These are phyloP conservation scores for Calocybe cyanea DNA, from an alignment of 768 basidiomycete species.

Conservation along the genomic window DNA sequence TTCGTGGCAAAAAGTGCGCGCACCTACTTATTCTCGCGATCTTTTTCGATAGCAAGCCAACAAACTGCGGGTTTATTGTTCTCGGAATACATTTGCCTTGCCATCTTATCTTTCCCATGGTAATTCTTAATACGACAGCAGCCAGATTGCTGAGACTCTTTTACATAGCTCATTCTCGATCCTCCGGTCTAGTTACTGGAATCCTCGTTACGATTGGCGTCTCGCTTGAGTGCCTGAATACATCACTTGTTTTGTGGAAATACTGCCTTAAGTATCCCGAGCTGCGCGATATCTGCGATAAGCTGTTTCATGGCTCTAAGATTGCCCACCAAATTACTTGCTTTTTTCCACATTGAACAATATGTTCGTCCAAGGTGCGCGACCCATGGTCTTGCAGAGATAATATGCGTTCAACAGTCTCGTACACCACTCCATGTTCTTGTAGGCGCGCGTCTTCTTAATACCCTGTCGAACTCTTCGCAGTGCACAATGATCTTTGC, in stretches of 20 bases:
- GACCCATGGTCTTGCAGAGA: not conserved
- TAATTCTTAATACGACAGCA: too few relatives aligned
- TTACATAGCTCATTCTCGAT: conserved; percentile 45
- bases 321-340: conserved; percentile 47
- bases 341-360: conserved; percentile 53
- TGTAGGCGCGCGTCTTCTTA: conserved; percentile 42
- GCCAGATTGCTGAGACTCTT: too few relatives aligned
- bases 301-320: conserved; percentile 43
- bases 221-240: conserved; percentile 22
- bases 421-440: conserved; percentile 37
- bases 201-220: conserved; percentile 37
- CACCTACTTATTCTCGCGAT: not conserved
- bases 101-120: conserved; percentile 37
- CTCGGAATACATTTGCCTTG: conserved; percentile 44
- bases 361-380: conserved; percentile 46
- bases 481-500: conserved; percentile 37
- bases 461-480: conserved; percentile 40
- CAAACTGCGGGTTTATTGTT: conserved; percentile 41
- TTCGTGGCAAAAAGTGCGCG: conserved; percentile 44
- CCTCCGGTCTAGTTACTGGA: conserved; percentile 39
- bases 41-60: not conserved
- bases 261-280: conserved; percentile 49
- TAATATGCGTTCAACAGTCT: not conserved
- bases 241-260: conserved; percentile 45
- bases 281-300: conserved; percentile 46